Conservation (phyloP, 169 alveolate genomes). For the Cryptosporidium sp. region DNA sequence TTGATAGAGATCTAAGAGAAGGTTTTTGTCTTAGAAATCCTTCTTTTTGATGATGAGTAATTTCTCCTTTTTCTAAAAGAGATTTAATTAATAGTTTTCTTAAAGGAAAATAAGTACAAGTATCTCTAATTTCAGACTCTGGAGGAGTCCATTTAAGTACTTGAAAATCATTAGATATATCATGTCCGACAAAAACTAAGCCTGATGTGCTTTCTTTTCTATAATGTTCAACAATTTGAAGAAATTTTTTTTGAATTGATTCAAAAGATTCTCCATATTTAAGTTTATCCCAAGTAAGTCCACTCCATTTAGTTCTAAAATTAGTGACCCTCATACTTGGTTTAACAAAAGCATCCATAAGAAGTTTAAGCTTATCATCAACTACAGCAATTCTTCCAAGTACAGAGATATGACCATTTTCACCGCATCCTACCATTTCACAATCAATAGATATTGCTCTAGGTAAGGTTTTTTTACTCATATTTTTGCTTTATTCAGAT, state of each 20-base stretch:
- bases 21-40: slow-evolving; percentile 43
- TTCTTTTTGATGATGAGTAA: slow-evolving; percentile 10
- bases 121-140: slow-evolving; percentile 64
- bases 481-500: background rate
- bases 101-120: slow-evolving; percentile 53
- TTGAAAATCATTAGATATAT: slow-evolving; percentile 56
- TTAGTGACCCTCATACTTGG: slow-evolving; percentile 57
- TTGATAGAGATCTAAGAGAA: slow-evolving; percentile 40
- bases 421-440: slow-evolving; percentile 75
- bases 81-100: slow-evolving; percentile 34
- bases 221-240: slow-evolving; percentile 61
- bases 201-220: slow-evolving; percentile 49
- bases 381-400: slow-evolving; percentile 73
- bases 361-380: slow-evolving; percentile 47
- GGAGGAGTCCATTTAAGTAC: slow-evolving; percentile 64
- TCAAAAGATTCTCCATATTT: slow-evolving; percentile 60
- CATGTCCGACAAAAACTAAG: slow-evolving; percentile 70
- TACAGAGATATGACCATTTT: slow-evolving; percentile 44
- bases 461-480: slow-evolving; percentile 31
- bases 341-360: slow-evolving; percentile 72
- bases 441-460: slow-evolving; percentile 72
- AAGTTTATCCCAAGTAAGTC: slow-evolving; percentile 58
- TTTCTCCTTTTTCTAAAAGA: slow-evolving; percentile 45
- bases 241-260: slow-evolving; percentile 20
- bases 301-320: slow-evolving; percentile 73